Conservation (phyloP, 495 filamentous ascomycete genomes). For the Aspergillus biplanus region DNA sequence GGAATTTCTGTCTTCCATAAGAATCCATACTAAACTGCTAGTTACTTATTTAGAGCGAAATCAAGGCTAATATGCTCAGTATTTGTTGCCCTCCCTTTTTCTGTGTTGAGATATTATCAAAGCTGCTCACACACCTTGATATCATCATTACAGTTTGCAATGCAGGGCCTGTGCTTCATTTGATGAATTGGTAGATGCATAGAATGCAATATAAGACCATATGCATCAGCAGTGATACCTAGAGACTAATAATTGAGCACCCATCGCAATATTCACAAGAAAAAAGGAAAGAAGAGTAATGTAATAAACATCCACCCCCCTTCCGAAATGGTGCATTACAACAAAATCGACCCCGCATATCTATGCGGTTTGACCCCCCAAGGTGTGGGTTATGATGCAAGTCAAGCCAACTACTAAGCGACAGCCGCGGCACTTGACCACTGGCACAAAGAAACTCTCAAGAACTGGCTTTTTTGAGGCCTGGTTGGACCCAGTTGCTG, state of each 20-base stretch:
- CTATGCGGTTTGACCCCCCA: conserved; percentile 15
- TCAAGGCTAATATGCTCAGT: too few species aligned
- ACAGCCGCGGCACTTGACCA: conserved; percentile 19
- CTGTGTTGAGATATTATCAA: neutral
- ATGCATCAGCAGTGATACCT: neutral
- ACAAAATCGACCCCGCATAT: too few species aligned
- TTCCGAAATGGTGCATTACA: too few species aligned
- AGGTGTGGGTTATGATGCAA: conserved; percentile 16
- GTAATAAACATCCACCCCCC: too few species aligned
- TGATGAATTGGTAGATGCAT: too few species aligned
- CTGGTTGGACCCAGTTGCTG: conserved; percentile 28
- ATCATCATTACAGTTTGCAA: neutral
- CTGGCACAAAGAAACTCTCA: conserved; percentile 16
- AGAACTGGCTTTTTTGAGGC: conserved; percentile 10
- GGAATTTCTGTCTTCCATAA: too few species aligned
- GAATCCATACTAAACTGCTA: too few species aligned
- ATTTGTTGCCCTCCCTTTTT: too few species aligned
- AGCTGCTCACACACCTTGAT: neutral
- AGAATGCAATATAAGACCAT: neutral
- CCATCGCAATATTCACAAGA: neutral
- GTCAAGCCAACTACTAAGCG: conserved; percentile 25
- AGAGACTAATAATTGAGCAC: neutral
- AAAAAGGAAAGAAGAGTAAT: conserved; percentile 2
- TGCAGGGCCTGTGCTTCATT: neutral
- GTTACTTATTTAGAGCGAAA: too few species aligned